These are phyloP conservation scores for Tephrocybe sp. DNA, from an alignment of 768 basidiomycete species.

Conservation along the genomic window DNA sequence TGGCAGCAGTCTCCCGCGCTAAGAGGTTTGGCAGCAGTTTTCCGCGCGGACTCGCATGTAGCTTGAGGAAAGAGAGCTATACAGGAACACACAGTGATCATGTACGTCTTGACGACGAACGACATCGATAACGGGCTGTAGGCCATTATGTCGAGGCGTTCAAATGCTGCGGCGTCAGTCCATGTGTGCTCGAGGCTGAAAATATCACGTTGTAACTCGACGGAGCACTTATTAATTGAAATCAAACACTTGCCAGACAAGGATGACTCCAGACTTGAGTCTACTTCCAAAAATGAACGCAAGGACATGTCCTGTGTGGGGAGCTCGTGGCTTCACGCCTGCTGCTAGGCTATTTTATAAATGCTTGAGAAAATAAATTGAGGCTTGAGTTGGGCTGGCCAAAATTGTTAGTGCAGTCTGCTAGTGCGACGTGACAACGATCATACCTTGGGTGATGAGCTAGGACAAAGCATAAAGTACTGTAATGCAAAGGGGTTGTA, in stretches of 20 bases:
- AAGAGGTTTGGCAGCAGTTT: neutral
- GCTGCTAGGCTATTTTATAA: neutral
- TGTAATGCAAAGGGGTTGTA: no score
- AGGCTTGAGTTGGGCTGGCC: no score
- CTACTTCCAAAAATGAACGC: slow-evolving; percentile 6
- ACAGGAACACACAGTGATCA: slow-evolving; percentile 2
- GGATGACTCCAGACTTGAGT: slow-evolving; percentile 1
- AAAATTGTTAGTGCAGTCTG: no score
- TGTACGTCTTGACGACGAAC: slow-evolving; percentile 6
- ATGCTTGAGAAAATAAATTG: no score
- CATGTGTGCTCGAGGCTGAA: neutral
- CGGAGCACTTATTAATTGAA: neutral
- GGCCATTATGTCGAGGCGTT: neutral
- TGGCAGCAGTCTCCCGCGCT: no score
- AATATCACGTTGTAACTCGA: neutral
- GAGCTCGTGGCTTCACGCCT: slow-evolving; percentile 12
- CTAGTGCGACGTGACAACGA: no score
- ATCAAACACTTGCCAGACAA: neutral
- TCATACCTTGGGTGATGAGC: no score
- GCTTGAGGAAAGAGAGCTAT: neutral
- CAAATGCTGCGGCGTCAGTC: neutral
- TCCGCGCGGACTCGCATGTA: neutral
- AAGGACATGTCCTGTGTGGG: slow-evolving; percentile 1
- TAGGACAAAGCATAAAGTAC: no score
- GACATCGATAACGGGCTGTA: slow-evolving; percentile 10